Evolutionary conservation across 305 asterid species (phyloP), one percentile per base, ranked within the genome.

Genomic region (Andrographis paniculata): DNA sequence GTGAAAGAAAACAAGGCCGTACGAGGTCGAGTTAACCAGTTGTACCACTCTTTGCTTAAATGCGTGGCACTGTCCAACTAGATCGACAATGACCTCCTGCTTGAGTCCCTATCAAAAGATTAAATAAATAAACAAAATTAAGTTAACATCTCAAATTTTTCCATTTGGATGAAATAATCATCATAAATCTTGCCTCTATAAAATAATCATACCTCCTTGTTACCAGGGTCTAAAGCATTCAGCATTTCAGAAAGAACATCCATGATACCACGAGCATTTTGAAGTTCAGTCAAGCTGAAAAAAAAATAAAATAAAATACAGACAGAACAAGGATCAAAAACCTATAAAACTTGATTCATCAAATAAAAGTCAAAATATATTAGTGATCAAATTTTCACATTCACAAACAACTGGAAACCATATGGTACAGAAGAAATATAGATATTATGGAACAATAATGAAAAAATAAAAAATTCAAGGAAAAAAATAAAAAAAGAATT

Each of bases 201-300:
- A 65, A 37, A 43, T 27, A 37, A 55, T 14, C 40, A 19, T 79
- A 91, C 99, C 95, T 83, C 95, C 70, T 87, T 84, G 70, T 91
- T 91, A 53, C 55, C 69, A 27, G 99, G 95, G 75, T 91, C 96
- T 40, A 91, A 58, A 48, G 96, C 99, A 81, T 50, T 87, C 66
- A 91, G 73, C 99, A 91, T 91, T 77, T 91, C 99, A 20, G 94
- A 64, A 61, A 91, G 95, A 60, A 91, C 96, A 72, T 91, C 95
- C 96, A 91, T 81, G 70, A 91, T 80, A 48, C 96, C 99, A 19
- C 89, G 96, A 33, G 96, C 99, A 78, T 83, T 91, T 64, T 91
- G 95, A 68, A 91, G 84, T 70, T 91, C 99, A 21, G 93, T 50
- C 89, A 74, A 65, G 74, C 99, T 91, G 76, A 64, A 45, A 60